A percentile compares a stretch with the other conserved stretches of the same genome.
Conservation (phyloP, 2,329 filamentous ascomycete species). For the Lasiodiplodia sp. region DNA sequence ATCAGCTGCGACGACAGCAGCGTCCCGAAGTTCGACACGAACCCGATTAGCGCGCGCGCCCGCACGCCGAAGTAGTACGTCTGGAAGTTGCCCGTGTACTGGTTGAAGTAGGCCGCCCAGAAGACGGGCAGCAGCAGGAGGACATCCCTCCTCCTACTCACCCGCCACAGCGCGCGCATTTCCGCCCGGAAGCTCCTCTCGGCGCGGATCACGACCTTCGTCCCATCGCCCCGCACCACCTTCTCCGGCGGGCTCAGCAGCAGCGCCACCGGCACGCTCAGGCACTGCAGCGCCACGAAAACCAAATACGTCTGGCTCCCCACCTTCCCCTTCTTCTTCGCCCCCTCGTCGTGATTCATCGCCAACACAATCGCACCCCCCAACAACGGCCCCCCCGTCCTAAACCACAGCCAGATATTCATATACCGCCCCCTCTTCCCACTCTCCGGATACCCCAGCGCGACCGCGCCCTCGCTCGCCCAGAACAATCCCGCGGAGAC, state of each 20-base stretch:
- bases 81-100: slow-evolving; percentile 58
- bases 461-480: slow-evolving; percentile 59
- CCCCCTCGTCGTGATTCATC: slow-evolving; percentile 48
- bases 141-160: slow-evolving; percentile 42
- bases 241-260: slow-evolving; percentile 51
- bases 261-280: slow-evolving; percentile 48
- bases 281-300: slow-evolving; percentile 51
- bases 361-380: slow-evolving; percentile 57
- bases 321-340: slow-evolving; percentile 44
- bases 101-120: slow-evolving; percentile 56
- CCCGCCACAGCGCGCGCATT: slow-evolving; percentile 46
- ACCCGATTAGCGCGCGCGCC: slow-evolving; percentile 57
- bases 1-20: slow-evolving; percentile 56
- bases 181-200: slow-evolving; percentile 51
- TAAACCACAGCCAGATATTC: slow-evolving; percentile 59
- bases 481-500: slow-evolving; percentile 60
- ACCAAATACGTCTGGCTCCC: slow-evolving; percentile 51
- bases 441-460: slow-evolving; percentile 58
- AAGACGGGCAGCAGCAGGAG: slow-evolving; percentile 53
- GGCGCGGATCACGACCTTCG: slow-evolving; percentile 46
- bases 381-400: slow-evolving; percentile 58
- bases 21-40: slow-evolving; percentile 52
- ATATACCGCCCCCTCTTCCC: slow-evolving; percentile 57
- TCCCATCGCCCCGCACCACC: slow-evolving; percentile 52
- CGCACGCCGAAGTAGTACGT: slow-evolving; percentile 58